Conservation (phyloP, 2,329 filamentous ascomycete species). For the Cladophialophora chaetospira region DNA sequence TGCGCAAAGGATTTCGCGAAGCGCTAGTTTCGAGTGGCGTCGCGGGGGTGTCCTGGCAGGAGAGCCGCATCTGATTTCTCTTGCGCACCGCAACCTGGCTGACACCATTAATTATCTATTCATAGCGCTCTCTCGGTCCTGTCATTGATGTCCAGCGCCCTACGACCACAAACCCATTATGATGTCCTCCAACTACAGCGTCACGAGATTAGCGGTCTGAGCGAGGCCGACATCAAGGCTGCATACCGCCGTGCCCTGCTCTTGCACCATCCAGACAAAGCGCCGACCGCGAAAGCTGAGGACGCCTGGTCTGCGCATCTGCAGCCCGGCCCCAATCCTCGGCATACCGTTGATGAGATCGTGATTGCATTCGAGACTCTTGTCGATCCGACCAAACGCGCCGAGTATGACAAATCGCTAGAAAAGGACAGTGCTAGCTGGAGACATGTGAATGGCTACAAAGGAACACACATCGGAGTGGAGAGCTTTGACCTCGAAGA, state of each 20-base stretch:
- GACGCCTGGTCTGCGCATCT: neutral
- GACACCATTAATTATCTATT: too few relatives aligned
- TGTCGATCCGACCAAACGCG: slow-evolving; percentile 44
- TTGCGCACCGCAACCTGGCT: too few relatives aligned
- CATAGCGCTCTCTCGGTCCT: too few relatives aligned
- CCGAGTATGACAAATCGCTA: slow-evolving; percentile 51
- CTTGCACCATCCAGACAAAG: slow-evolving; percentile 62
- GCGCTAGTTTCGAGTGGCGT: too few relatives aligned
- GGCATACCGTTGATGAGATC: slow-evolving; percentile 56
- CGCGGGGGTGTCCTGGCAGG: neutral
- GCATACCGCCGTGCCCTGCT: slow-evolving; percentile 62
- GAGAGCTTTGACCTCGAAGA: slow-evolving; percentile 63
- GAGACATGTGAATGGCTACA: slow-evolving; percentile 37
- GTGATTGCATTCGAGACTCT: slow-evolving; percentile 60
- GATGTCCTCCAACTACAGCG: slow-evolving; percentile 43
- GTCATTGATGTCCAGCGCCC: slow-evolving; percentile 18
- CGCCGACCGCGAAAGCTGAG: slow-evolving; percentile 1
- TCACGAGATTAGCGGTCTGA: slow-evolving; percentile 32
- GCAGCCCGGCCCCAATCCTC: neutral
- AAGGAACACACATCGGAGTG: slow-evolving; percentile 50
- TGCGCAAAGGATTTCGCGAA: neutral
- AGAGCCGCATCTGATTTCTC: neutral
- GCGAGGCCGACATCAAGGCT: slow-evolving; percentile 50
- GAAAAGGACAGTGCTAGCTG: slow-evolving; percentile 22
- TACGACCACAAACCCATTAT: slow-evolving; percentile 36